These are phyloP conservation scores for Dothiorella sarmentorum DNA, from an alignment of 2,329 filamentous ascomycete species.

Conservation along the genomic window DNA sequence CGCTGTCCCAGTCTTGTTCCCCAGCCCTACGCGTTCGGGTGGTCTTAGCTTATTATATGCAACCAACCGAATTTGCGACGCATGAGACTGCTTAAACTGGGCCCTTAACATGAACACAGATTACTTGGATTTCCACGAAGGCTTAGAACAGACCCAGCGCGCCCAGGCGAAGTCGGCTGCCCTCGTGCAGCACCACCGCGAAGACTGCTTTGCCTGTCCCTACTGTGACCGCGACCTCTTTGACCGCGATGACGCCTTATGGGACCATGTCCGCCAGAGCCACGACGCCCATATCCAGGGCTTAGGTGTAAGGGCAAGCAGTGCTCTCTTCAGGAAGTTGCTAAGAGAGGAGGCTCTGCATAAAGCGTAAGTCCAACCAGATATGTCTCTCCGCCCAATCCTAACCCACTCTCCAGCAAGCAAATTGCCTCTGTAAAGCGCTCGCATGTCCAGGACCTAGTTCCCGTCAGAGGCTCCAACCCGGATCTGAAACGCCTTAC, in stretches of 20 bases:
- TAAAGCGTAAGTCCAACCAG: constrained; percentile 28
- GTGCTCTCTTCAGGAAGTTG: constrained; percentile 25
- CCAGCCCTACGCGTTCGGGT: not conserved
- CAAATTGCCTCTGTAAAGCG: too few species aligned
- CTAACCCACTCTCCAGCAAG: too few species aligned
- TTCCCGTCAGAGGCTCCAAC: too few species aligned
- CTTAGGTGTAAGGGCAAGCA: constrained; percentile 19
- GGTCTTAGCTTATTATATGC: constrained; percentile 9
- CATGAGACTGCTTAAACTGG: constrained; percentile 4
- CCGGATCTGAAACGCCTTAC: too few species aligned
- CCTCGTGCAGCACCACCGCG: not conserved
- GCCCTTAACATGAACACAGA: constrained; percentile 18
- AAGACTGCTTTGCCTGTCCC: constrained; percentile 27
- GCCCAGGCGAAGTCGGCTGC: constrained; percentile 8
- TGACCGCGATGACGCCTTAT: constrained; percentile 27
- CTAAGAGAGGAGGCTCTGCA: constrained; percentile 25
- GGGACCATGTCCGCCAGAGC: constrained; percentile 27
- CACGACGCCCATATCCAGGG: constrained; percentile 27
- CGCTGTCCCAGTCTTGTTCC: not conserved
- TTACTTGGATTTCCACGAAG: not conserved
- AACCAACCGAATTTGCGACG: not conserved
- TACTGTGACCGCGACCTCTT: constrained; percentile 31
- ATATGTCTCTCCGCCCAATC: too few species aligned
- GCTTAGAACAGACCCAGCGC: constrained; percentile 1
- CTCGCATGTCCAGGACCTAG: too few species aligned